phyloP scores from a whole-genome alignment of 805 yeast species.

The Yamadazyma tumulicola region DNA sequence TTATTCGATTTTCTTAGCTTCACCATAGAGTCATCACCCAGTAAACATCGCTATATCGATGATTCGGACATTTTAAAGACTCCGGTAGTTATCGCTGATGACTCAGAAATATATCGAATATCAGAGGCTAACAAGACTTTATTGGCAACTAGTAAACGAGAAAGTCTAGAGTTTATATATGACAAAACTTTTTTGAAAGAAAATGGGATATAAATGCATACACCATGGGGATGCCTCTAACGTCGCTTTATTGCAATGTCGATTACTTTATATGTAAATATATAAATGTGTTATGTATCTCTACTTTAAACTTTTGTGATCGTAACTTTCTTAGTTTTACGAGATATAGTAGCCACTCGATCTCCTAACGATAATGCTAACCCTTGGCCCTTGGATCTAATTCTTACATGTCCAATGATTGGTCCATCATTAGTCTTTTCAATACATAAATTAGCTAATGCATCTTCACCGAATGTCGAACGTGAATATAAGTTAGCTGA shows the following conservation, averaged over 20 bases:
- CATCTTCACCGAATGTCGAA: constrained; percentile 96
- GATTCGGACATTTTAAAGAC: constrained; percentile 13
- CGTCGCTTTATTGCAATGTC: no score
- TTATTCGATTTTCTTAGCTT: constrained; percentile 15
- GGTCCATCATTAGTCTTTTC: constrained; percentile 75
- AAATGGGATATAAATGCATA: constrained; percentile 1
- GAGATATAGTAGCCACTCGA: constrained; percentile 80
- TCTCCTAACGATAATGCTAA: constrained; percentile 93
- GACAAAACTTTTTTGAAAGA: constrained; percentile 3
- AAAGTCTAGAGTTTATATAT: constrained; percentile 7
- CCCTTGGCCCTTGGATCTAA: constrained; percentile 97
- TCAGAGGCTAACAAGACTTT: constrained; percentile 12
- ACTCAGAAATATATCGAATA: constrained; percentile 16
- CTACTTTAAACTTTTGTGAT: constrained; percentile 12
- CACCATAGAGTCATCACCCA: constrained; percentile 3
- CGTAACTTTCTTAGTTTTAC: constrained; percentile 30
- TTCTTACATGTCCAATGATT: constrained; percentile 90
- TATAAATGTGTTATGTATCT: neutral
- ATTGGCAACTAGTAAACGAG: constrained; percentile 3
- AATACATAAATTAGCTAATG: constrained; percentile 90
- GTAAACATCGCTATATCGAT: constrained; percentile 11
- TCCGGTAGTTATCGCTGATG: constrained; percentile 15
- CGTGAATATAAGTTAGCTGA: constrained; percentile 92
- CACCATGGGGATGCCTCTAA: no score
- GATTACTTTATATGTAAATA: constrained; percentile 1